Evolutionary conservation across 768 basidiomycete species (phyloP).

Genomic region (Phaeolepiota aurea): DNA sequence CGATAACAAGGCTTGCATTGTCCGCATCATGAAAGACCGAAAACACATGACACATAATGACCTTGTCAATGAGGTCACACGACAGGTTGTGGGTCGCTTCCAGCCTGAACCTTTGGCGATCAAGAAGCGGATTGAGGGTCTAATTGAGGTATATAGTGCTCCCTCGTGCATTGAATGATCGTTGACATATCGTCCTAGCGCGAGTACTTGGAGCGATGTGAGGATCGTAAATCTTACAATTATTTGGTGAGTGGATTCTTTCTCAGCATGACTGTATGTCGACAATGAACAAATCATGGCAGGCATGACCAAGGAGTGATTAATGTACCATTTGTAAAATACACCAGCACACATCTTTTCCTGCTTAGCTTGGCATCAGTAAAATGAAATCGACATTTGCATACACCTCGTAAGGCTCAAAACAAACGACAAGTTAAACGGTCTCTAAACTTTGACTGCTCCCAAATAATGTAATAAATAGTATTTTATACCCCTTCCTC

Average conservation of each 20-base stretch:
- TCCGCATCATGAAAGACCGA: conserved; percentile 94
- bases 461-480: background rate
- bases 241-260: conserved; percentile 51
- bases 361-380: too few relatives aligned
- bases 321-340: background rate
- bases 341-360: background rate
- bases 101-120: conserved; percentile 78
- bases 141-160: conserved; percentile 73
- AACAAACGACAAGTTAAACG: too few relatives aligned
- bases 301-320: background rate
- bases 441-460: too few relatives aligned
- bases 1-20: conserved; percentile 85
- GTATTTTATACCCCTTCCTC: conserved; percentile 9
- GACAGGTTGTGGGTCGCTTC: conserved; percentile 80
- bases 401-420: too few relatives aligned
- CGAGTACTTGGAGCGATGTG: conserved; percentile 90
- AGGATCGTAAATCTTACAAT: conserved; percentile 82
- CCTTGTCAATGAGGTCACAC: conserved; percentile 84
- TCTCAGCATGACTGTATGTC: too few relatives aligned
- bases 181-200: too few relatives aligned
- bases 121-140: conserved; percentile 87
- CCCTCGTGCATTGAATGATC: conserved; percentile 1
- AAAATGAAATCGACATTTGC: too few relatives aligned
- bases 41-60: conserved; percentile 86
- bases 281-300: too few relatives aligned